Base-by-base conservation (phyloP, 805 yeast genomes). In the Wickerhamomyces silvicola region DNA sequence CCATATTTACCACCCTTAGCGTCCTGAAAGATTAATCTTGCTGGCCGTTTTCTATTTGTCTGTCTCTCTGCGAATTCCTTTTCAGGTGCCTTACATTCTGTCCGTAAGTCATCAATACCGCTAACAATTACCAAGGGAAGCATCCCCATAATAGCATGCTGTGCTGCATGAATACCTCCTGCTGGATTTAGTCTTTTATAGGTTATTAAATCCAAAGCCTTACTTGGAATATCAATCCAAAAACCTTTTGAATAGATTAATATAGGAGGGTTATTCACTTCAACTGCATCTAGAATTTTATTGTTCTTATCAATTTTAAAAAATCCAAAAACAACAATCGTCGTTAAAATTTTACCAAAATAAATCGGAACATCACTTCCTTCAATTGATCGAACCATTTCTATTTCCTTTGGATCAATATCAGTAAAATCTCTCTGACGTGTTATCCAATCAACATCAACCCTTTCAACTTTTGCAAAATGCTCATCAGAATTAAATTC, bases 61-160 rank as follows among this genome's bases (percentile, higher is more conserved):
- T 82, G 82, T 18, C 86, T 59, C 30, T 70, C 68, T 1, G 95
- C 84, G 65, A 90, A 84, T 52, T 92, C 99, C 48, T 92, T 92
- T 43, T 87, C 95, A 0, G 98, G 97, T 0, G 97, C 97, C 49
- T 92, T 92, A 57, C 99, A 92, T 56, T 92, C 99, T 0, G 97
- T 85, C 27, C 72, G 73, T 10, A 92, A 68, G 45, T 92, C 98
- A 42, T 78, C 81, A 4, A 73, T 69, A 1, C 85, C 83, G 12
- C 84, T 77, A 10, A 77, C 75, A 5, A 87, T 75, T 37, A 74
- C 78, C 18, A 79, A 55, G 0, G 97, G 94, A 18, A 88, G 52
- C 37, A 84, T 68, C 28, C 83, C 78, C 70, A 92, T 78, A 2
- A 92, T 60, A 0, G 86, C 86, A 62, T 92, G 99, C 43, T 87